Conservation (phyloP, 73 alveolate species). For the Tetrahymena malaccensis region DNA sequence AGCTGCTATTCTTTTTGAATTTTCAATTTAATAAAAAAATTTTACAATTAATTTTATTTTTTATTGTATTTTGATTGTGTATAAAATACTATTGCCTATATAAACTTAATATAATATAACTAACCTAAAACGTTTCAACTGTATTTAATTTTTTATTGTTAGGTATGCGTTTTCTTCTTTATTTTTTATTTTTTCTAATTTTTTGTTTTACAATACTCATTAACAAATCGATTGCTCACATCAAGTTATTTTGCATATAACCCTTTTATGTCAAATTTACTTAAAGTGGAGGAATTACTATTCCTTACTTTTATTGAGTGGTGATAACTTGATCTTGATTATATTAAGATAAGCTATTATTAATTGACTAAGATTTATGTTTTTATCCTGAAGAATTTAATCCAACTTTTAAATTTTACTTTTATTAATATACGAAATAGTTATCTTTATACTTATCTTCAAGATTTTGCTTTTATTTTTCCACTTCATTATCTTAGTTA, state of each 20-base stretch:
- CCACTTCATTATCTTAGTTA: neutral
- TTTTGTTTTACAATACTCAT: neutral
- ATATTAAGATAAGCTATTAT: neutral
- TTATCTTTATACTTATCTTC: neutral
- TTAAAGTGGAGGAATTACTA: neutral
- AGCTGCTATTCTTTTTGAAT: neutral
- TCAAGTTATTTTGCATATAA: neutral
- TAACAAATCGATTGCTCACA: neutral
- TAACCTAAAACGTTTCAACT: neutral
- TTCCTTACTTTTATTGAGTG: neutral
- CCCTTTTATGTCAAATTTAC: neutral
- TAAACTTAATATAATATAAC: too few species aligned
- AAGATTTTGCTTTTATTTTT: neutral
- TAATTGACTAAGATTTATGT: neutral
- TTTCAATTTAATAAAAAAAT: too few species aligned
- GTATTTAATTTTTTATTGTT: too few species aligned
- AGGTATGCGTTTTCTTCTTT: too few species aligned
- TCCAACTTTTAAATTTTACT: neutral
- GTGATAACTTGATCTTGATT: neutral
- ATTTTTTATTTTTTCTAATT: too few species aligned
- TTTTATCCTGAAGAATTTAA: neutral
- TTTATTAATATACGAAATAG: neutral
- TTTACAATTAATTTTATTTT: too few species aligned
- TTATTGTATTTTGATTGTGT: neutral
- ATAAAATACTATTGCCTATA: neutral